Evolutionary conservation across 179 eudicot genomes (phyloP).

Genomic region (Beta corolliflora): DNA sequence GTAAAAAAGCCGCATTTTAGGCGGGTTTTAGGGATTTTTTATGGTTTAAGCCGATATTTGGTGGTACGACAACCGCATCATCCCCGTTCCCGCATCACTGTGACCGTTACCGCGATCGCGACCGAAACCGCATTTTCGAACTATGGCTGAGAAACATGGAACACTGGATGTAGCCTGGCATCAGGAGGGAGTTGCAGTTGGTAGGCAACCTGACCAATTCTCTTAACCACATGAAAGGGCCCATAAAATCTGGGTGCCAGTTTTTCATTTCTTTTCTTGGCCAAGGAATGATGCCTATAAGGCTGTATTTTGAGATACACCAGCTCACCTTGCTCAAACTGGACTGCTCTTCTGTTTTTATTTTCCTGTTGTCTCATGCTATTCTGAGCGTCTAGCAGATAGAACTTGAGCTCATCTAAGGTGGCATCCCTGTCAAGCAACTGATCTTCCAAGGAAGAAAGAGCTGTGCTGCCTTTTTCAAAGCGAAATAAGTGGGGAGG

Average conservation of each 20-base stretch:
- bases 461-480: neutral
- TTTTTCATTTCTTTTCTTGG: neutral
- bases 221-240: neutral
- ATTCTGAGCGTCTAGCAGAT: too few species aligned
- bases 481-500: neutral
- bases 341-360: neutral
- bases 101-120: too few species aligned
- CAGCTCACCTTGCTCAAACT: neutral
- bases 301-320: neutral
- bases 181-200: neutral
- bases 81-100: too few species aligned
- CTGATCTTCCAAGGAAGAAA: neutral
- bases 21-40: too few species aligned
- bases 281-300: neutral
- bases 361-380: neutral
- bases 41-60: too few species aligned
- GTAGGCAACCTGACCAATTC: neutral
- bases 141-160: neutral
- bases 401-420: neutral
- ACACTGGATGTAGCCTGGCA: neutral
- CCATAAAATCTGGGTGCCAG: conserved; percentile 2
- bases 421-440: neutral
- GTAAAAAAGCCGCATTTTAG: too few species aligned
- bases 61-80: too few species aligned
- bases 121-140: too few species aligned